These are phyloP conservation scores for Salvia splendens DNA, from an alignment of 257 asterid genomes.

Conservation along the genomic window DNA sequence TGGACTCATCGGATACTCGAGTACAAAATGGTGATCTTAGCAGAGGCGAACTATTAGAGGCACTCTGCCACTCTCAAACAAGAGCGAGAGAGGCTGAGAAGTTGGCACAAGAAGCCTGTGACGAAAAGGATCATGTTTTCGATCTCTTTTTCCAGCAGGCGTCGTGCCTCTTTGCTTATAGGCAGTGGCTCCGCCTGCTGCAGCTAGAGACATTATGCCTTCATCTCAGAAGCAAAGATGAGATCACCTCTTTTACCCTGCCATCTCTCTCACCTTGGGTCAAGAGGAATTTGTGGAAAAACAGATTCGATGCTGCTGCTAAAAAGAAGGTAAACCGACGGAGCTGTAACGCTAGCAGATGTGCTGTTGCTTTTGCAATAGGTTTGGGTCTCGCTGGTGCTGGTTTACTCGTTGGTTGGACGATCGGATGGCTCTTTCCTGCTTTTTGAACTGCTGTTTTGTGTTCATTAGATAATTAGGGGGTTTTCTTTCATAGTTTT, in stretches of 20 bases:
- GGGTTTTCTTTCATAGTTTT: background rate
- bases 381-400: conserved; percentile 69
- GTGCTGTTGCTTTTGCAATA: conserved; percentile 52
- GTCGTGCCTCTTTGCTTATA: conserved; percentile 61
- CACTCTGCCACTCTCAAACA: conserved; percentile 76
- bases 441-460: conserved; percentile 28
- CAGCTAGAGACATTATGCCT: conserved; percentile 62
- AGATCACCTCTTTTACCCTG: conserved; percentile 22
- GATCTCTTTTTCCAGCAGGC: conserved; percentile 65
- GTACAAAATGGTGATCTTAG: conserved; percentile 39
- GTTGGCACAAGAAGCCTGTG: conserved; percentile 59
- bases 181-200: conserved; percentile 63
- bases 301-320: conserved; percentile 24
- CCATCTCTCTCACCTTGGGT: conserved; percentile 33
- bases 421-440: conserved; percentile 63
- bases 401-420: conserved; percentile 71
- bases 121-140: conserved; percentile 56
- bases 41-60: conserved; percentile 55
- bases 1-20: conserved; percentile 33
- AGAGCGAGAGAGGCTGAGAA: conserved; percentile 76
- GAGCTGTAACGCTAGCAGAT: conserved; percentile 33
- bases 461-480: background rate
- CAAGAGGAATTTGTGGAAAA: conserved; percentile 29
- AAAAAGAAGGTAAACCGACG: conserved; percentile 35
- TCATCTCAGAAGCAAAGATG: conserved; percentile 46